Evolutionary conservation across 768 basidiomycete species (phyloP).

Genomic region (Suillus ampliporus): DNA sequence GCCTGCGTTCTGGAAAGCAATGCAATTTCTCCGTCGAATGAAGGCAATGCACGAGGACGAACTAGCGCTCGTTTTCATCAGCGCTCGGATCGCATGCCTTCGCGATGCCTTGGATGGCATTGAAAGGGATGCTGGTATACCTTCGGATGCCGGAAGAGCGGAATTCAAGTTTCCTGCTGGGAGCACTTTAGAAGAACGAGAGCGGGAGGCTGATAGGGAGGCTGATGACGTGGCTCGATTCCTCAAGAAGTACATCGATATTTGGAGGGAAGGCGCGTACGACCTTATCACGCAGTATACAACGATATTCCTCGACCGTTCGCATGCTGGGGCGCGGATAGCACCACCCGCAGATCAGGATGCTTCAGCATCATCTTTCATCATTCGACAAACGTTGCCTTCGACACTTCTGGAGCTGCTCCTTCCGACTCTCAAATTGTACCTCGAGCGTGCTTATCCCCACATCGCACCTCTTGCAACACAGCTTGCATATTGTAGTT

Average conservation of each 20-base stretch:
- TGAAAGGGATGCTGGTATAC: constrained; percentile 48
- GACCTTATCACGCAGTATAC: constrained; percentile 91
- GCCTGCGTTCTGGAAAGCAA: constrained; percentile 88
- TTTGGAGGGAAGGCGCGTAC: constrained; percentile 91
- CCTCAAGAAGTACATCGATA: constrained; percentile 86
- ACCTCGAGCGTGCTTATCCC: constrained; percentile 64
- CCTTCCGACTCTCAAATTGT: constrained; percentile 64
- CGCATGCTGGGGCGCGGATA: constrained; percentile 33
- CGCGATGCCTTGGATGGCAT: constrained; percentile 59
- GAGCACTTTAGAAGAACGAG: constrained; percentile 35
- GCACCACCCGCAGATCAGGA: constrained; percentile 29
- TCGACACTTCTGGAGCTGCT: constrained; percentile 52
- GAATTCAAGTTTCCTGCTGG: constrained; percentile 21
- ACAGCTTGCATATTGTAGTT: constrained; percentile 92
- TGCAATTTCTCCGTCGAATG: constrained; percentile 87
- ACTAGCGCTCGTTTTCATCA: constrained; percentile 86
- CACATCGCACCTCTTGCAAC: constrained; percentile 86
- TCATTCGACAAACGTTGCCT: constrained; percentile 35
- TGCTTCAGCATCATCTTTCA: constrained; percentile 14
- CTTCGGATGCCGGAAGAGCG: constrained; percentile 26
- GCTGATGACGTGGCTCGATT: constrained; percentile 77
- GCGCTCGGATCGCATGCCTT: constrained; percentile 70
- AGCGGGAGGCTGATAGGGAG: constrained; percentile 59
- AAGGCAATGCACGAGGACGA: constrained; percentile 72
- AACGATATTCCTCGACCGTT: constrained; percentile 84